Evolutionary conservation across 495 filamentous ascomycete genomes (phyloP), one percentile per base, ranked within the genome.

Genomic region (Emericellopsis terricola): DNA sequence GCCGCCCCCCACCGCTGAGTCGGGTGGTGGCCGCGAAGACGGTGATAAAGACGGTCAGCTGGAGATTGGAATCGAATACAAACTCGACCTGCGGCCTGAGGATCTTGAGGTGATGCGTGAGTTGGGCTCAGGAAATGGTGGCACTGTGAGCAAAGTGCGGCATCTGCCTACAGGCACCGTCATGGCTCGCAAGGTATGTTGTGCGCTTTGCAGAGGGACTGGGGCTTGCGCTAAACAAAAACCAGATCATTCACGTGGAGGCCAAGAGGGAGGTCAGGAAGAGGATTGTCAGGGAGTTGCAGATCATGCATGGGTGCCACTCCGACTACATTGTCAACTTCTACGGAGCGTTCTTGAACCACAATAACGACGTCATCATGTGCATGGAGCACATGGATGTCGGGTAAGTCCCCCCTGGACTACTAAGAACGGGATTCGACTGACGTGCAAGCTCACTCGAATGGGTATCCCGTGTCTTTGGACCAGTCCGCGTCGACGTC

Each of bases 361-460:
- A 94, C 44, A 78, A 77, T 29, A 80, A 89, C 41, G 89, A 96
- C 58, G 91, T 97, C 40, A 84, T 94, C 39, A 78, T 97, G 78
- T 97, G 89, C 52, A 97, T 97, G 89, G 89, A 97, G 52, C 94
- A 97, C 48, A 93, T 93, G 85, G 89, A 97, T 62, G 82, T 84
- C 56, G 91, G 91, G 89, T 97, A 69, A 52, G 74, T 57, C 27
- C 26, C 33, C 29, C n/a, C 24, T 24, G 20, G 32, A 13, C 6
- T 19, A 19, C 13, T 14, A 10, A 18, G 13, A 27, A 8, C 11
- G 13, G 2, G 20, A 19, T 31, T 17, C 19, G 3, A 28, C 20
- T 43, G 34, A 19, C 16, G 19, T 17, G 34, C 38, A 44, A 96
- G 89, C 28, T 85, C 89, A n/a, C 69, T 97, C 17, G 89, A 97